Evolutionary conservation across 139 green algal genomes (phyloP).

Genomic region (Micractinium conductrix): DNA sequence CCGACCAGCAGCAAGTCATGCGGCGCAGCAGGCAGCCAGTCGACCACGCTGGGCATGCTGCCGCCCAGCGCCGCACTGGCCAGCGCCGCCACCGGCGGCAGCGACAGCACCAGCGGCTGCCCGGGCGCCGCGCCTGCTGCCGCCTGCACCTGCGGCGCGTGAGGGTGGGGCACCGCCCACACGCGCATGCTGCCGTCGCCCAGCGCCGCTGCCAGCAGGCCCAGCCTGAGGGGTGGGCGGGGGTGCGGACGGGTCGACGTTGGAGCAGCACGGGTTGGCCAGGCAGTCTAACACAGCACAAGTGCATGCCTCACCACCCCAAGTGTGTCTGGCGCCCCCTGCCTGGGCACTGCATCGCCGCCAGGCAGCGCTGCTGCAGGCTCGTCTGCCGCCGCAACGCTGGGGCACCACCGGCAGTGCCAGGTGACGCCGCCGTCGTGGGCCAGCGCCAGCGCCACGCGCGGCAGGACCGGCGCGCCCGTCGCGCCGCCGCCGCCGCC

Average conservation of each 20-base stretch:
- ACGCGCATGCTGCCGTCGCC: conserved; percentile 62
- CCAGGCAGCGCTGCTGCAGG: conserved; percentile 5
- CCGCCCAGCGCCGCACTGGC: conserved; percentile 23
- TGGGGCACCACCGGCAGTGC: conserved; percentile 65
- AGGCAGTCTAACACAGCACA: too few species aligned
- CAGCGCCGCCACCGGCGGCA: conserved; percentile 27
- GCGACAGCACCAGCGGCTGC: background rate
- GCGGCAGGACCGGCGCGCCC: conserved; percentile 35
- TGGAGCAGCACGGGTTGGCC: too few species aligned
- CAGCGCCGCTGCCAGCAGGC: conserved; percentile 64
- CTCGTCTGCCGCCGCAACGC: conserved; percentile 31
- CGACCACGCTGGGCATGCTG: conserved; percentile 55
- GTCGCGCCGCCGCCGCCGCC: too few species aligned
- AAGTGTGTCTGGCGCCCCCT: too few species aligned
- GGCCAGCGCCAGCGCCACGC: conserved; percentile 42
- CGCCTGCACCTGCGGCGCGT: background rate
- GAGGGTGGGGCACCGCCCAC: conserved; percentile 51
- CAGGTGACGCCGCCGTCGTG: conserved; percentile 65
- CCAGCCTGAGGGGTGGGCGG: too few species aligned
- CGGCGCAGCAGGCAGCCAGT: conserved; percentile 61
- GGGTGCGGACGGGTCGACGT: too few species aligned
- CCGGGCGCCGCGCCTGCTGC: background rate
- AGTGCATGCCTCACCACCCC: too few species aligned
- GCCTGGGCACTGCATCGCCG: background rate
- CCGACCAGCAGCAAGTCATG: conserved; percentile 66